These are phyloP conservation scores for Fusarium sublunatum DNA, from an alignment of 2,329 filamentous ascomycete species.

Conservation along the genomic window DNA sequence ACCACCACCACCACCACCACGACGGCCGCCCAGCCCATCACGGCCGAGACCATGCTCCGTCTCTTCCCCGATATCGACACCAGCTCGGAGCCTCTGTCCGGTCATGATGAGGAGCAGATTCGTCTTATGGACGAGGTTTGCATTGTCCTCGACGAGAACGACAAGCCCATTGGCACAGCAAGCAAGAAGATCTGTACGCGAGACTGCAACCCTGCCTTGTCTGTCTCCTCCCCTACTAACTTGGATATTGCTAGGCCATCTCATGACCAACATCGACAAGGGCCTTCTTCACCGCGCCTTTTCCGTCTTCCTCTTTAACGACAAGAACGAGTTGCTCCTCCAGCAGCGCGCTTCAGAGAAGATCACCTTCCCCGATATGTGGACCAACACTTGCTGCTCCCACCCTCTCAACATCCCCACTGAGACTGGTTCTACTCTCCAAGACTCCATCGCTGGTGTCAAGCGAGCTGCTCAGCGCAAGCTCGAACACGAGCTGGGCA, in stretches of 20 bases:
- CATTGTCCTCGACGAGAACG: constrained; percentile 94
- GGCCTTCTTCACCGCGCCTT: constrained; percentile 97
- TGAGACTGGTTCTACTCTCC: constrained; percentile 86
- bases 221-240: constrained; percentile 28
- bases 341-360: constrained; percentile 97
- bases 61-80: constrained; percentile 88
- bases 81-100: constrained; percentile 79
- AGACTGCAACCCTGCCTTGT: background rate
- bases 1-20: constrained; percentile 57
- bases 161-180: constrained; percentile 91
- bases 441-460: constrained; percentile 83
- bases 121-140: constrained; percentile 98
- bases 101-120: constrained; percentile 98
- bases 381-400: constrained; percentile 99
- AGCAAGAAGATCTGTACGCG: constrained; percentile 96
- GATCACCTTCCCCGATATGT: constrained; percentile 99
- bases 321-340: constrained; percentile 88
- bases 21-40: constrained; percentile 70
- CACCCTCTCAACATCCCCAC: constrained; percentile 92
- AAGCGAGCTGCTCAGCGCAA: constrained; percentile 94
- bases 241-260: constrained; percentile 72
- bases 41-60: constrained; percentile 84
- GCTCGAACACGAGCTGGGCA: constrained; percentile 93
- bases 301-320: constrained; percentile 97
- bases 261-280: constrained; percentile 98